Percentiles rank a stretch among this genome's conserved stretches.
Conservation (phyloP, 2,329 filamentous ascomycete species). For the Fusarium mexicanum region DNA sequence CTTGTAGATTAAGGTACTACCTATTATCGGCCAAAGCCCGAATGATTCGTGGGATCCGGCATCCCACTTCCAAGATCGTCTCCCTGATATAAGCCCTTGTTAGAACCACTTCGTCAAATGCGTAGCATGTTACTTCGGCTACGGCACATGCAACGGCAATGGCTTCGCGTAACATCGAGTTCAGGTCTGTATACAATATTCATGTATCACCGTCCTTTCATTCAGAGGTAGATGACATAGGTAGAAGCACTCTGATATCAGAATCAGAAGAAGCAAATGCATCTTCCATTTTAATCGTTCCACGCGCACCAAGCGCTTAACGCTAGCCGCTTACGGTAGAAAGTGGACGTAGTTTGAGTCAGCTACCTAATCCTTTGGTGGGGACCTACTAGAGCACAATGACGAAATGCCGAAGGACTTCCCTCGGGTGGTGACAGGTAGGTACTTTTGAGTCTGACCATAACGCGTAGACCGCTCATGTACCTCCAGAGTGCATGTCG, state of each 20-base stretch:
- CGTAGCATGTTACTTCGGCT: background rate
- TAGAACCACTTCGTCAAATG: conserved; percentile 1
- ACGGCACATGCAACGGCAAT: background rate
- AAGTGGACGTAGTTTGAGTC: conserved; percentile 14
- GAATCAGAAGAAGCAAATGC: background rate
- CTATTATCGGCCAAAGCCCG: background rate
- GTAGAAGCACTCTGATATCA: background rate
- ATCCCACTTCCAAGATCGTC: background rate
- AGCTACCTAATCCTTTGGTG: conserved; percentile 10
- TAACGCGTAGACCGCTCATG: background rate
- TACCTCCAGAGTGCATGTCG: background rate
- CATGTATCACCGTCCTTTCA: background rate
- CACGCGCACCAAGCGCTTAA: conserved; percentile 26
- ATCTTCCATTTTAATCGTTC: conserved; percentile 9
- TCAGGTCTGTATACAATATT: background rate
- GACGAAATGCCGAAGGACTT: conserved; percentile 30
- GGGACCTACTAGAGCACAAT: conserved; percentile 7
- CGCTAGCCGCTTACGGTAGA: conserved; percentile 12
- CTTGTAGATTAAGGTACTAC: background rate
- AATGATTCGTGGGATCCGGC: conserved; percentile 3
- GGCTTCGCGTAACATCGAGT: background rate
- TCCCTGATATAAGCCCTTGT: conserved; percentile 20
- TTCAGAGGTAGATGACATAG: background rate
- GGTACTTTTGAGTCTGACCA: conserved; percentile 4
- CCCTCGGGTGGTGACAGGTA: conserved; percentile 13